These are phyloP conservation scores for Omphalotus guepiniiformis DNA, from an alignment of 768 basidiomycete species.

Conservation along the genomic window DNA sequence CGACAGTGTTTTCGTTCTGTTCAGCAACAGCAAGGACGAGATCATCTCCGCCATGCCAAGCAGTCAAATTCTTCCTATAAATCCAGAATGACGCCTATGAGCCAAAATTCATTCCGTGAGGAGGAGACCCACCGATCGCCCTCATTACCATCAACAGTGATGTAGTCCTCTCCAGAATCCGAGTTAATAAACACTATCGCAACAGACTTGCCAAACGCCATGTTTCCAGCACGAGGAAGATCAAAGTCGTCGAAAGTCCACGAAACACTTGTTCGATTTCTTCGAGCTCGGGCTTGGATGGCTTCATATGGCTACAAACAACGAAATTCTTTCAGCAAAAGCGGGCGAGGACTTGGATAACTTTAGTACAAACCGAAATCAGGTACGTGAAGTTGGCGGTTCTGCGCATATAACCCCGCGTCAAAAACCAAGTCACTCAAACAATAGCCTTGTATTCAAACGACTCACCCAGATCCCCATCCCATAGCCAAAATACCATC, in stretches of 20 bases:
- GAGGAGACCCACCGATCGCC: slow-evolving; percentile 54
- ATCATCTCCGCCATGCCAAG: slow-evolving; percentile 70
- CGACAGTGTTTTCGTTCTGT: slow-evolving; percentile 68
- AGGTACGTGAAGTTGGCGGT: slow-evolving; percentile 78
- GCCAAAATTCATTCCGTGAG: background rate
- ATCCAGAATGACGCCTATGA: slow-evolving; percentile 4
- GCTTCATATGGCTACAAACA: slow-evolving; percentile 65
- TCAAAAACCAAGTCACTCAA: background rate
- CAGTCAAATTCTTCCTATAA: slow-evolving; percentile 58
- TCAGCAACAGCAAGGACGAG: slow-evolving; percentile 67
- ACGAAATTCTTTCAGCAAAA: background rate
- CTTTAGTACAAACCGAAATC: slow-evolving; percentile 48
- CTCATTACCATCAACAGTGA: slow-evolving; percentile 74
- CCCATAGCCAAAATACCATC: slow-evolving; percentile 84
- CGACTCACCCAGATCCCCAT: slow-evolving; percentile 74
- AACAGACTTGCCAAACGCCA: slow-evolving; percentile 49
- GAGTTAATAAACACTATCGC: slow-evolving; percentile 80
- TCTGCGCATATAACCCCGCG: slow-evolving; percentile 19
- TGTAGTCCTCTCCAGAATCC: slow-evolving; percentile 82
- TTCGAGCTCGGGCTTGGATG: slow-evolving; percentile 67
- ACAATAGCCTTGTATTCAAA: background rate
- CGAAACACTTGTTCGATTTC: slow-evolving; percentile 59
- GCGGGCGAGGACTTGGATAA: background rate
- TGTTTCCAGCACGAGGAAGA: slow-evolving; percentile 41
- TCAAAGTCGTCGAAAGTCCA: slow-evolving; percentile 75